Evolutionary conservation across 192 early-diverging fungal species (phyloP).

Genomic region (Entomortierella parvispora): DNA sequence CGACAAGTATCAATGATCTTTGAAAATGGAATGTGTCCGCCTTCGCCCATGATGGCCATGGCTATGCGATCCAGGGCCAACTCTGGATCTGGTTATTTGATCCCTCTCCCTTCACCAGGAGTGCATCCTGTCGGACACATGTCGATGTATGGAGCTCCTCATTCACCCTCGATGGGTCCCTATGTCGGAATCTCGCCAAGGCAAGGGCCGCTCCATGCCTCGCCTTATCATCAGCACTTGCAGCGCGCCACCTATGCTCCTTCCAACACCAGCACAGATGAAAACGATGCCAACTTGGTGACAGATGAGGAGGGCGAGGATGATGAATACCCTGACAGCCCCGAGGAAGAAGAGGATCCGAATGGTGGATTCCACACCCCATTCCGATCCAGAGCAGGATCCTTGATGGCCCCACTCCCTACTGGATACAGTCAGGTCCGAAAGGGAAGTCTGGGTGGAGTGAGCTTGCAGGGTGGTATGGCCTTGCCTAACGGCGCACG

Average conservation of each 20-base stretch:
- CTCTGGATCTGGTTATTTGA: slow-evolving; percentile 37
- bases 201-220: slow-evolving; percentile 30
- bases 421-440: slow-evolving; percentile 17
- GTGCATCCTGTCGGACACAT: slow-evolving; percentile 26
- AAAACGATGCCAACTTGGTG: slow-evolving; percentile 41
- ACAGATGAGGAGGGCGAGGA: slow-evolving; percentile 50
- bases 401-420: slow-evolving; percentile 21
- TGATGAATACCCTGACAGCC: slow-evolving; percentile 45
- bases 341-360: slow-evolving; percentile 35
- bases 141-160: slow-evolving; percentile 22
- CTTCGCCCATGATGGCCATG: slow-evolving; percentile 42
- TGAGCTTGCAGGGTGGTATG: not conserved
- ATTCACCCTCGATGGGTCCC: slow-evolving; percentile 30
- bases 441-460: slow-evolving; percentile 37
- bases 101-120: slow-evolving; percentile 41
- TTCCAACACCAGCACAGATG: slow-evolving; percentile 43
- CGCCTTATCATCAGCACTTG: slow-evolving; percentile 31
- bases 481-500: slow-evolving; percentile 21
- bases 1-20: slow-evolving; percentile 16
- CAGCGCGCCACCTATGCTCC: slow-evolving; percentile 20
- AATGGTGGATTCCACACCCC: slow-evolving; percentile 13
- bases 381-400: slow-evolving; percentile 35
- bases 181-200: slow-evolving; percentile 22
- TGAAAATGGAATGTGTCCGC: slow-evolving; percentile 15
- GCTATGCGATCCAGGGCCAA: slow-evolving; percentile 47